Percentiles rank a stretch among this genome's conserved stretches.
phyloP scores from a whole-genome alignment of 208 protist genomes.

The Naegleria gruberi region DNA sequence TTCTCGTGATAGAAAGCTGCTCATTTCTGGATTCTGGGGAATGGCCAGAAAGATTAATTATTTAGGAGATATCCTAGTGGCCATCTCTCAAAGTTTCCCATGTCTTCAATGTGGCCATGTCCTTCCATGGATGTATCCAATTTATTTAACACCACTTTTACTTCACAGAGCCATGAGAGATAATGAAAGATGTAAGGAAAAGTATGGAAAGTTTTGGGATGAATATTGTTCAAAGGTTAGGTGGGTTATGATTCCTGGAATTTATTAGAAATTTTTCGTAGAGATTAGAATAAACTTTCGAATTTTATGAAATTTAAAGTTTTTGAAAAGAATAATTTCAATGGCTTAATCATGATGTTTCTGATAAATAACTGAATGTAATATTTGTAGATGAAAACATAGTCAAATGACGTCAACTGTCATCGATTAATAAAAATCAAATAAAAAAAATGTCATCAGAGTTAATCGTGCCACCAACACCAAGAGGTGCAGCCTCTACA shows the following conservation, averaged over 20 bases:
- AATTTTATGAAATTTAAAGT: too few relatives aligned
- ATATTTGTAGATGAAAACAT: too few relatives aligned
- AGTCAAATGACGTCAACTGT: neutral
- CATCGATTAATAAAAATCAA: neutral
- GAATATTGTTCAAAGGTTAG: constrained; percentile 69
- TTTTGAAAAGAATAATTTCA: too few relatives aligned
- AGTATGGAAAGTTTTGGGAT: constrained; percentile 82
- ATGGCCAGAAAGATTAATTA: constrained; percentile 94
- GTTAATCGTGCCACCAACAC: neutral
- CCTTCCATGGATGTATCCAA: constrained; percentile 81
- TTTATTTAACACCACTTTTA: constrained; percentile 83
- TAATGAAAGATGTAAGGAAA: constrained; percentile 69
- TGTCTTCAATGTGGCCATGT: constrained; percentile 34
- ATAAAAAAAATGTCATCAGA: neutral
- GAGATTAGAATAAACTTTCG: too few relatives aligned
- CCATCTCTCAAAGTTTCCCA: constrained; percentile 55
- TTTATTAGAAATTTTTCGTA: too few relatives aligned
- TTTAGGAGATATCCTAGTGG: constrained; percentile 75
- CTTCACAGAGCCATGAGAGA: constrained; percentile 85
- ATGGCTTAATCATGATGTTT: too few relatives aligned
- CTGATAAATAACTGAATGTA: too few relatives aligned
- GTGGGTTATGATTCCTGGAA: constrained; percentile 67
- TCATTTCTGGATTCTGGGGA: constrained; percentile 89
- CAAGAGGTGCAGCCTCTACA: neutral
- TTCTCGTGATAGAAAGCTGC: constrained; percentile 61